These are phyloP conservation scores for Chrysosporium queenslandicum DNA, from an alignment of 2,329 filamentous ascomycete genomes.

Conservation along the genomic window DNA sequence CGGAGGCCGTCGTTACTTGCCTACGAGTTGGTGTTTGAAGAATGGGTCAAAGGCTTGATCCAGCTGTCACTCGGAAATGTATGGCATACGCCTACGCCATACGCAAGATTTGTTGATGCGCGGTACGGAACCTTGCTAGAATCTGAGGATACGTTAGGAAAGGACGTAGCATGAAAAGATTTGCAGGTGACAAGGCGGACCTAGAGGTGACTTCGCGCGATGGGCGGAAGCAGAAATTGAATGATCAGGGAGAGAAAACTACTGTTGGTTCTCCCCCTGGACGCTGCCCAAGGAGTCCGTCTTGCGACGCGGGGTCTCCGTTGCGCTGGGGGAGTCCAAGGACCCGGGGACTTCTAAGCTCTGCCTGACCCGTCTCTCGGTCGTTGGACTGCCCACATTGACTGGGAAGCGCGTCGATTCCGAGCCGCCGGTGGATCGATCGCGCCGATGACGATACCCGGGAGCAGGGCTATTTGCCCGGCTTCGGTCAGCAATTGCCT, in stretches of 20 bases:
- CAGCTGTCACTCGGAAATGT: too few species aligned
- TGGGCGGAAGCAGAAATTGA: too few species aligned
- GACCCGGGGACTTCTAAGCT: slow-evolving; percentile 74
- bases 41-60: too few species aligned
- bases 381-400: slow-evolving; percentile 51
- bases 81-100: too few species aligned
- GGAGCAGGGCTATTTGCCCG: slow-evolving; percentile 60
- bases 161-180: too few species aligned
- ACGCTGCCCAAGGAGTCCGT: slow-evolving; percentile 14
- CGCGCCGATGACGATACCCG: slow-evolving; percentile 56
- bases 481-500: slow-evolving; percentile 61
- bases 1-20: too few species aligned
- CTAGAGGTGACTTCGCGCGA: too few species aligned
- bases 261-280: slow-evolving; percentile 33
- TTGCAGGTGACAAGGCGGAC: too few species aligned
- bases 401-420: slow-evolving; percentile 81
- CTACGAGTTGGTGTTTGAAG: too few species aligned
- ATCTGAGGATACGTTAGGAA: too few species aligned
- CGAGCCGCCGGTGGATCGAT: slow-evolving; percentile 56
- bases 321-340: slow-evolving; percentile 37
- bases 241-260: slow-evolving; percentile 10
- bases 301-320: slow-evolving; percentile 19
- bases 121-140: too few species aligned
- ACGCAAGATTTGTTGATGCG: too few species aligned
- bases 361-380: slow-evolving; percentile 45